These are phyloP conservation scores for Tuber microsphaerosporum DNA, from an alignment of 495 filamentous ascomycete species.

Conservation along the genomic window DNA sequence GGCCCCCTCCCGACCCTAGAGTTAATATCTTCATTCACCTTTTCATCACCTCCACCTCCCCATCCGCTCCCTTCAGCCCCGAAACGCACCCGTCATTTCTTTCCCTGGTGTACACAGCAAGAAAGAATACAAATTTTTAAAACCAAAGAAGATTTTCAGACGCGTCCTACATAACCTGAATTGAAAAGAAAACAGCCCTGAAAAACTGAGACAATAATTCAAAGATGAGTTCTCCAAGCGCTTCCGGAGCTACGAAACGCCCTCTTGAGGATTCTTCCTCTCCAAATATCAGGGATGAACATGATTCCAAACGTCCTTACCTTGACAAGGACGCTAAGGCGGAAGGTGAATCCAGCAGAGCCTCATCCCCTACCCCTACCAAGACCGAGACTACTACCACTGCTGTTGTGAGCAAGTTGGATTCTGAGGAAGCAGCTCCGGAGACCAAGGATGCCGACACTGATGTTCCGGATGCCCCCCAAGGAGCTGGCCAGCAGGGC, in stretches of 20 bases:
- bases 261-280: constrained; percentile 95
- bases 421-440: constrained; percentile 49
- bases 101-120: constrained; percentile 43
- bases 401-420: constrained; percentile 35
- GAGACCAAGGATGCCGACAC: constrained; percentile 58
- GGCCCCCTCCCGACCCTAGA: constrained; percentile 33
- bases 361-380: constrained; percentile 41
- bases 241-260: constrained; percentile 67
- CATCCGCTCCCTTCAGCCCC: constrained; percentile 38
- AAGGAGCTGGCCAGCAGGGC: constrained; percentile 46
- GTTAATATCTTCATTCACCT: constrained; percentile 38
- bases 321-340: constrained; percentile 64
- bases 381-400: constrained; percentile 41
- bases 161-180: constrained; percentile 37
- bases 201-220: constrained; percentile 33
- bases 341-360: constrained; percentile 43
- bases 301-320: constrained; percentile 94
- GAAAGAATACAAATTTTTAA: constrained; percentile 42
- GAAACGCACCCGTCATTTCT: constrained; percentile 41
- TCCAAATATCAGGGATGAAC: constrained; percentile 78
- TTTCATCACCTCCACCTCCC: constrained; percentile 38
- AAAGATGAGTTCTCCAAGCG: constrained; percentile 50
- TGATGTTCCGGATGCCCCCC: constrained; percentile 66
- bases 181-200: constrained; percentile 41
- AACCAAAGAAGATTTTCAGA: constrained; percentile 40